Evolutionary conservation across 176 grass and related monocot genomes (phyloP).

Genomic region (Alopecurus myosuroides): DNA sequence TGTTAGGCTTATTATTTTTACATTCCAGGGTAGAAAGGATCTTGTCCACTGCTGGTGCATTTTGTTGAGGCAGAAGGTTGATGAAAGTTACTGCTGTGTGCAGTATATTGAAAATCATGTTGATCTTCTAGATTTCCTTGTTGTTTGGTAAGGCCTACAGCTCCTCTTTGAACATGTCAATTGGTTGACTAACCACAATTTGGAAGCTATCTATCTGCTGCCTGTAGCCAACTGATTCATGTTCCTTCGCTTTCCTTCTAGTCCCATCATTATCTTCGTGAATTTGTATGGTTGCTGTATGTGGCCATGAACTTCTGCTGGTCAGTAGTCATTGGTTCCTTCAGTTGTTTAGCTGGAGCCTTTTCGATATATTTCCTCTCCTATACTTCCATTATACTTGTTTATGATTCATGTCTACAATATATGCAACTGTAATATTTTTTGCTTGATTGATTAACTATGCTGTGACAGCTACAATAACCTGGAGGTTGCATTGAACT

Average conservation of each 20-base stretch:
- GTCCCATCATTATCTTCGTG: background rate
- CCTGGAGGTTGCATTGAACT: slow-evolving; percentile 96
- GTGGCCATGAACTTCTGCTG: background rate
- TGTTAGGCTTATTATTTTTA: slow-evolving; percentile 13
- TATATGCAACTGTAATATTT: slow-evolving; percentile 18
- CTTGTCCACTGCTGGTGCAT: slow-evolving; percentile 87
- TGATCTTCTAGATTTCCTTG: slow-evolving; percentile 96
- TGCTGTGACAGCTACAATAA: slow-evolving; percentile 85
- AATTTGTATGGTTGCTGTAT: slow-evolving; percentile 18
- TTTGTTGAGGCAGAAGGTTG: slow-evolving; percentile 85
- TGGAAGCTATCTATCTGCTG: slow-evolving; percentile 1
- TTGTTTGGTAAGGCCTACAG: slow-evolving; percentile 74
- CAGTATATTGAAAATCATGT: slow-evolving; percentile 89
- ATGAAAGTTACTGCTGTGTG: slow-evolving; percentile 65
- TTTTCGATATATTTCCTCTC: background rate
- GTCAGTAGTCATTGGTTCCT: background rate
- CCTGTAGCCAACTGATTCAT: background rate
- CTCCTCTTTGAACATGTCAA: background rate
- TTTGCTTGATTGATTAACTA: slow-evolving; percentile 17
- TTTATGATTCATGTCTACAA: slow-evolving; percentile 1
- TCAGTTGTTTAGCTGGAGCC: background rate
- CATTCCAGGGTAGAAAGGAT: slow-evolving; percentile 88
- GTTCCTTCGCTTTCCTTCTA: background rate
- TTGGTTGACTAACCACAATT: background rate
- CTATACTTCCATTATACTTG: background rate